These are phyloP conservation scores for Platanthera guangdongensis DNA, from an alignment of 106 monocot species.

Conservation along the genomic window DNA sequence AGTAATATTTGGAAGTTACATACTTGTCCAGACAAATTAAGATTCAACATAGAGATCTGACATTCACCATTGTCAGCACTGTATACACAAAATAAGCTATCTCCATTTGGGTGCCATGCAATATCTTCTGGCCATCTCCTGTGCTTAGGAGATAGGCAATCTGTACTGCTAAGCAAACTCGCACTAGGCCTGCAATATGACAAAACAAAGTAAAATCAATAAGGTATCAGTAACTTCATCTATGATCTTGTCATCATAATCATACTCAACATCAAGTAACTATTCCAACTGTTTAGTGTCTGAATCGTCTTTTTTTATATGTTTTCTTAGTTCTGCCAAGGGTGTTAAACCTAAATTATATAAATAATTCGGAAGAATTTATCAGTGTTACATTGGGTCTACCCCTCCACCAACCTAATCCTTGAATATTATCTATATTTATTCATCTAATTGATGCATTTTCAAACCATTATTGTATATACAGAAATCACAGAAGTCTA, in stretches of 20 bases:
- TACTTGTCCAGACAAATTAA: conserved; percentile 43
- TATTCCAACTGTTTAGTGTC: no score
- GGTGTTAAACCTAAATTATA: no score
- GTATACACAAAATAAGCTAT: conserved; percentile 51
- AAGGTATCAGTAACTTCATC: conserved; percentile 1
- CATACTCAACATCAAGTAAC: no score
- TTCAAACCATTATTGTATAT: no score
- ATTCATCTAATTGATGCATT: no score
- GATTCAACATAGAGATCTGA: conserved; percentile 57
- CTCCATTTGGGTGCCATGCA: conserved; percentile 75
- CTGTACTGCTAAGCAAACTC: conserved; percentile 40
- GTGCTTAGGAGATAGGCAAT: conserved; percentile 62
- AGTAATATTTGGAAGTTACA: conserved; percentile 6
- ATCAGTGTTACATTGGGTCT: no score
- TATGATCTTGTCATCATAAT: background rate
- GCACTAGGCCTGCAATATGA: conserved; percentile 38
- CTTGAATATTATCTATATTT: no score
- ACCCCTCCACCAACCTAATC: no score
- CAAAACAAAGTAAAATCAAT: background rate
- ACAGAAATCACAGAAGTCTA: no score
- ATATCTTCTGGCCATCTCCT: conserved; percentile 94
- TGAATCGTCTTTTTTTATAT: no score
- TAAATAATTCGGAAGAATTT: no score
- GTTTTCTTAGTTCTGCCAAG: no score
- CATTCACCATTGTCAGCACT: conserved; percentile 54